Base-by-base conservation (phyloP, 345 rosid genomes). In the Mangifera indica region DNA sequence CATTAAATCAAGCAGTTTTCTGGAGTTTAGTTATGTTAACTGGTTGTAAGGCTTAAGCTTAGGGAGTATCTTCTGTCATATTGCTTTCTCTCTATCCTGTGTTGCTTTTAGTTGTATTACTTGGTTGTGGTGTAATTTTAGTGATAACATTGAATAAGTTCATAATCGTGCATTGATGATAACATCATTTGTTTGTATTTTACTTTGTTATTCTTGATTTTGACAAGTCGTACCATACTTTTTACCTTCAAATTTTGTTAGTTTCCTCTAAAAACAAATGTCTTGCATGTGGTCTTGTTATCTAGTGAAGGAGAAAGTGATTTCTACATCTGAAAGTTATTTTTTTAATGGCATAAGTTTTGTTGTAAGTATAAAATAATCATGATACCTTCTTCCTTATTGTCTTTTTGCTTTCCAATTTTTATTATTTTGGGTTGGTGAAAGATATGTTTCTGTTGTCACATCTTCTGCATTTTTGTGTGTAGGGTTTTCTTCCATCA, bases 401-500 rank as follows among this genome's bases (percentile, higher is more conserved):
- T 13, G 7, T 15, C 2, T 5, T 5, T 56, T 58, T 71, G 18
- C 9, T 37, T 60, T 13, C 52, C 29, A 5, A 17, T 53, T 67
- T 51, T 62, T n/a, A 52, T 15, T 11, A 46, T 69, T 63, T 65
- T 45, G 63, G 22, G 45, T 49, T 6, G 56, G 66, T 32, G 17
- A 7, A 56, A 56, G n/a, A 26, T n/a, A 24, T 61, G 57, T 45
- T 40, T 56, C 63, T 18, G 57, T 54, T 69, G 46, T 22, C 44
- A 49, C 66, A 59, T 37, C 51, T 63, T 42, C 13, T 68, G 25
- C 75, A 48, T 66, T 34, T 71, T 60, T 72, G 18, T 55, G 60
- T 76, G 71, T 67, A 95, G 98, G 86, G 21, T 77, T 77, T 74
- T 74, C 87, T 63, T 63, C 78, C 60, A 77, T 87, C 69, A 54